A percentile compares a stretch with the other conserved stretches of the same genome.
phyloP scores from a whole-genome alignment of 169 alveolate genomes.

The Plasmodium chabaudi region DNA sequence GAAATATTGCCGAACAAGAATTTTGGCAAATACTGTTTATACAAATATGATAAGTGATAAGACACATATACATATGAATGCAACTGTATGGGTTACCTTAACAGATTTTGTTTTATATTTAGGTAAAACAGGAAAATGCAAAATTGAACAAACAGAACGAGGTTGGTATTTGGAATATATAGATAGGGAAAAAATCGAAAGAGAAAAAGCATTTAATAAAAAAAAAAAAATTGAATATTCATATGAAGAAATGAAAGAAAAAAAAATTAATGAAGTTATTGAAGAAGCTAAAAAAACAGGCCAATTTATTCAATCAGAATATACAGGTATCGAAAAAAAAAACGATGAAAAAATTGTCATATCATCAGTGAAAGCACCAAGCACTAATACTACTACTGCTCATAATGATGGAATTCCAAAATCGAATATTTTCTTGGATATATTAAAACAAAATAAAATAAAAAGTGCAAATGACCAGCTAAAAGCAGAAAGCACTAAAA shows the following conservation, averaged over 20 bases:
- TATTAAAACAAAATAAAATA: constrained; percentile 5
- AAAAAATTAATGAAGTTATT: constrained; percentile 65
- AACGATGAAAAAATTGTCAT: constrained; percentile 50
- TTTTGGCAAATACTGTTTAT: constrained; percentile 92
- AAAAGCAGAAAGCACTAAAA: not conserved
- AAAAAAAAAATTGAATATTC: constrained; percentile 72
- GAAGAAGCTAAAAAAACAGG: constrained; percentile 74
- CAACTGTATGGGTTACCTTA: constrained; percentile 95
- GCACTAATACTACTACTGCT: not conserved
- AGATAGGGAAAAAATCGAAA: constrained; percentile 88
- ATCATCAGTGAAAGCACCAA: constrained; percentile 32
- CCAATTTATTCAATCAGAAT: constrained; percentile 61
- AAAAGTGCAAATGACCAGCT: constrained; percentile 2
- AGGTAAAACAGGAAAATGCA: constrained; percentile 93
- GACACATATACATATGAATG: constrained; percentile 95
- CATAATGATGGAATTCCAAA: constrained; percentile 1
- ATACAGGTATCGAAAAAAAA: constrained; percentile 51
- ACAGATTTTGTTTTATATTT: constrained; percentile 91
- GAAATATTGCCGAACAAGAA: constrained; percentile 86
- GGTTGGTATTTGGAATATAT: constrained; percentile 94
- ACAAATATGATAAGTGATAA: constrained; percentile 92
- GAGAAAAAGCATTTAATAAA: constrained; percentile 75
- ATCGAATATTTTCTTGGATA: constrained; percentile 15
- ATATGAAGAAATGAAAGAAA: constrained; percentile 66
- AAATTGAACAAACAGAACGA: constrained; percentile 92